These are phyloP conservation scores for Fagopyrum esculentum DNA, from an alignment of 148 eudicot species.

Conservation along the genomic window DNA sequence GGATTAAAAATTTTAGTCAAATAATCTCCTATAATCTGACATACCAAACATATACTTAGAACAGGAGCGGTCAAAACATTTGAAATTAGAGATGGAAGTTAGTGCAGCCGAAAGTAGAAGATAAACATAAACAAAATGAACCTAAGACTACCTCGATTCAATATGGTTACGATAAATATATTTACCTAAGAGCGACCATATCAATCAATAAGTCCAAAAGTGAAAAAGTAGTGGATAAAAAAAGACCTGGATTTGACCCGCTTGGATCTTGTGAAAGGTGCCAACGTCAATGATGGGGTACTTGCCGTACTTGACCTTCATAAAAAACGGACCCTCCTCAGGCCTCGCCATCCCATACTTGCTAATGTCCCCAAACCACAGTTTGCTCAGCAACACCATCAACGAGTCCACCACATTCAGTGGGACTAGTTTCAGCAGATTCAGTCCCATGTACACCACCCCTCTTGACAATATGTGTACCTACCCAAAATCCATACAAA, in stretches of 20 bases:
- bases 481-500: conserved; percentile 27
- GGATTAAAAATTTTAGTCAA: too few relatives aligned
- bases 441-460: conserved; percentile 28
- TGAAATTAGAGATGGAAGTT: background rate
- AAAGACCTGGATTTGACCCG: conserved; percentile 53
- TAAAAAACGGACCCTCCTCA: background rate
- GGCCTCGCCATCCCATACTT: background rate
- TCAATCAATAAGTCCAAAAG: background rate
- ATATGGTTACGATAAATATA: too few relatives aligned
- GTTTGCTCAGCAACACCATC: background rate
- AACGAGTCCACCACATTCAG: background rate
- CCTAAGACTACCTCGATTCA: too few relatives aligned
- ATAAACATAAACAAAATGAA: too few relatives aligned
- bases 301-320: conserved; percentile 35
- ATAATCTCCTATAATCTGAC: too few relatives aligned
- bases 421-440: conserved; percentile 22
- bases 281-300: conserved; percentile 82
- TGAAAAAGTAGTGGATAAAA: too few relatives aligned
- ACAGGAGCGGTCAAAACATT: background rate
- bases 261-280: conserved; percentile 40
- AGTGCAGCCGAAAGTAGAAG: too few relatives aligned
- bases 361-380: background rate
- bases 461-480: conserved; percentile 47
- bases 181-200: background rate
- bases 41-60: too few relatives aligned